phyloP scores from a whole-genome alignment of 2,329 filamentous ascomycete species.

The Penicillium sclerotiorum region DNA sequence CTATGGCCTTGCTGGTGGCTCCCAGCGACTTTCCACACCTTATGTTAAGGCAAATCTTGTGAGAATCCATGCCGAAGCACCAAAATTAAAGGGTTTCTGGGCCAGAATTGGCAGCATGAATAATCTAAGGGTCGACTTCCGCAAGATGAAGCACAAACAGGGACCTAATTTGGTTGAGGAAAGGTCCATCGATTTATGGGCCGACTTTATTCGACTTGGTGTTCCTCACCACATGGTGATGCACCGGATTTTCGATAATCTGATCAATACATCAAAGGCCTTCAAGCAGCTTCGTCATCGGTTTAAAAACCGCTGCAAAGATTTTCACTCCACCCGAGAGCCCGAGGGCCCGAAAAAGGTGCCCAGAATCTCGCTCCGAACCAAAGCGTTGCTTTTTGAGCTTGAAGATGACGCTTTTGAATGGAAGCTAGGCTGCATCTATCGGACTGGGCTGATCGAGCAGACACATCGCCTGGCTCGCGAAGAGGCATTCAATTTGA shows the following conservation, averaged over 20 bases:
- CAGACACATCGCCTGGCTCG: conserved; percentile 87
- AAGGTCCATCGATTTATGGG: conserved; percentile 78
- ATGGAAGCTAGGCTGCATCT: conserved; percentile 95
- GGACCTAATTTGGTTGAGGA: conserved; percentile 67
- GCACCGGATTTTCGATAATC: conserved; percentile 89
- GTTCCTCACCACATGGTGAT: conserved; percentile 91
- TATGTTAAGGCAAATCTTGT: conserved; percentile 76
- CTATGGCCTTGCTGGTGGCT: conserved; percentile 77
- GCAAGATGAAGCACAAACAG: conserved; percentile 72
- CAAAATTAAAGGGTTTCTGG: conserved; percentile 81
- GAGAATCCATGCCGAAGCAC: conserved; percentile 84
- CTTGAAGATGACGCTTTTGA: conserved; percentile 96
- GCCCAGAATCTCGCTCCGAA: conserved; percentile 80
- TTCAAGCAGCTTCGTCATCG: conserved; percentile 89
- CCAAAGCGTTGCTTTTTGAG: conserved; percentile 82
- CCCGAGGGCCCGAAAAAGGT: conserved; percentile 85
- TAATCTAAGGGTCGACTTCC: conserved; percentile 75
- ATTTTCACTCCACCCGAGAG: conserved; percentile 82
- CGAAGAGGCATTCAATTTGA: conserved; percentile 85
- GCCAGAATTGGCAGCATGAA: conserved; percentile 84
- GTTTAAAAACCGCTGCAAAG: conserved; percentile 82
- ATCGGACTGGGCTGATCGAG: conserved; percentile 83
- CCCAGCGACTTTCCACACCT: conserved; percentile 83
- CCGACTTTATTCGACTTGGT: conserved; percentile 83
- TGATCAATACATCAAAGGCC: conserved; percentile 84